phyloP scores from a whole-genome alignment of 1,284 basidiomycete genomes.

The Ustilago sp. region DNA sequence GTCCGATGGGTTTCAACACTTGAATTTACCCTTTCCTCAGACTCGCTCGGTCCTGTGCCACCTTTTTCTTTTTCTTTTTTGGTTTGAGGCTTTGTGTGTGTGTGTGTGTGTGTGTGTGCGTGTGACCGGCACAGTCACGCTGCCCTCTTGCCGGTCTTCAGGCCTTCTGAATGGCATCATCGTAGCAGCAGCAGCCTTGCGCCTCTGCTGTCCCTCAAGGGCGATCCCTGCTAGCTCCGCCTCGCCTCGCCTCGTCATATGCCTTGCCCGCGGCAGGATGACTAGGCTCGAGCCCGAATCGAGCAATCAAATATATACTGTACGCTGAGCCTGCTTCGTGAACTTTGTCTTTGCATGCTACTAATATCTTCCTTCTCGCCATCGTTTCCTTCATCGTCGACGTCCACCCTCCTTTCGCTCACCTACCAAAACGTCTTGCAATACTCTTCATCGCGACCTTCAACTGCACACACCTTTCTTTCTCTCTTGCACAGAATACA shows the following conservation, averaged over 20 bases:
- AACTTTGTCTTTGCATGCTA: conserved; percentile 1
- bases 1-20: conserved; percentile 41
- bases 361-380: conserved; percentile 1
- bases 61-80: not conserved
- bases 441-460: not conserved
- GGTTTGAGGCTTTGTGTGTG: not conserved
- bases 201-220: not conserved
- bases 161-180: not conserved
- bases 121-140: conserved; percentile 19
- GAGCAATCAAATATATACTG: conserved; percentile 19
- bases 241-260: conserved; percentile 2
- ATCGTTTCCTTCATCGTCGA: conserved; percentile 2
- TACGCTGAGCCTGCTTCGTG: not conserved
- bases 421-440: not conserved
- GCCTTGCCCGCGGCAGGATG: not conserved
- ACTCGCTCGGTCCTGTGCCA: conserved; percentile 12
- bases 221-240: conserved; percentile 22
- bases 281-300: conserved; percentile 1
- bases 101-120: not conserved
- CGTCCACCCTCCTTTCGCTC: not conserved
- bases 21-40: not conserved
- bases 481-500: not conserved
- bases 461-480: not conserved
- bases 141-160: conserved; percentile 8
- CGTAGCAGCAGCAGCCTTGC: not conserved